Evolutionary conservation across 768 basidiomycete species (phyloP), one percentile per base, ranked within the genome.

Genomic region (Bullera alba): DNA sequence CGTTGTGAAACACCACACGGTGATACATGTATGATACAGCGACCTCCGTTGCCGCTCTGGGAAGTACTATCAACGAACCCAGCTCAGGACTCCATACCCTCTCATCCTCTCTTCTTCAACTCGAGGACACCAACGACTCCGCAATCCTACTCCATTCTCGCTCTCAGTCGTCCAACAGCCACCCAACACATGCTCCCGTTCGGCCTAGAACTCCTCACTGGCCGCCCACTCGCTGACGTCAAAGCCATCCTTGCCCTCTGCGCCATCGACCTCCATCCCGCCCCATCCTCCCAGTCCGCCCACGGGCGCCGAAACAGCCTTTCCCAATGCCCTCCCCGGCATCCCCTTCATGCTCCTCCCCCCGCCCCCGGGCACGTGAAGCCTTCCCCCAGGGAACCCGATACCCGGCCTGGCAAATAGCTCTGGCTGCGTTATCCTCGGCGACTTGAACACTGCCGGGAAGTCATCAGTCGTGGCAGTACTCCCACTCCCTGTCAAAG

Each of bases 291-390:
- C 49, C 26, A 58, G 29, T 14, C 30, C 22, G 17, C 55, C 50
- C 3, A 67, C 65, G 22, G 65, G 65, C 44, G 60, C 62, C 17
- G 57, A 60, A 50, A 63, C 52, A 5, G 65, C 61, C 50, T 67
- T 67, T 4, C 59, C 65, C 54, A 54, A 42, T 12, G 12, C 25
- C 32, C 51, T 42, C 7, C 50, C 60, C 17, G 58, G 58, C 25
- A 65, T 21, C 7, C 62, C 54, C 28, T 48, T 47, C 32, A 54
- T 42, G 14, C 45, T 26, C 36, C 60, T 38, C 22, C 46, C 53
- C 46, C 38, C 22, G 38, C 30, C 4, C 12, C 41, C 46, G 16
- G 47, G 52, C 15, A 49, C 44, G 1, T 48, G 54, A 46, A 48
- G 50, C 45, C 38, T 52, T 3, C 30, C 28, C 46, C 17, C 27